Percentiles rank a stretch among this genome's conserved stretches.
Conservation (phyloP, 2,329 filamentous ascomycete genomes). For the Peltaster fructicola region DNA sequence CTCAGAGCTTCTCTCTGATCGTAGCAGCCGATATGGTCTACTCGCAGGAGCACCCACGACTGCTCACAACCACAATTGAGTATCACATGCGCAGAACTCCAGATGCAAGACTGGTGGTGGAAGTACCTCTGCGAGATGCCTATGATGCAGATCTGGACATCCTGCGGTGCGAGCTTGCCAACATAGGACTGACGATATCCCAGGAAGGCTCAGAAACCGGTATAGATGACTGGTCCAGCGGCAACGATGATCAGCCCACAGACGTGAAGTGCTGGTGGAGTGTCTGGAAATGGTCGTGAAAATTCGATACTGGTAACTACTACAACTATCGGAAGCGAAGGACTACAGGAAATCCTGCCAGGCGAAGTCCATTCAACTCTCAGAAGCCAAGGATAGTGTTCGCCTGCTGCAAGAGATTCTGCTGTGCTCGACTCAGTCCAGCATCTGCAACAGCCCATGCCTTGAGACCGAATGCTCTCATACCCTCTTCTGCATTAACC, state of each 20-base stretch:
- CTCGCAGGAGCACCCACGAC: constrained; percentile 59
- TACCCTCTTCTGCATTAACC: constrained; percentile 27
- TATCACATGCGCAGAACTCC: constrained; percentile 42
- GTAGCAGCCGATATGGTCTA: constrained; percentile 79
- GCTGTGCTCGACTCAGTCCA: constrained; percentile 33
- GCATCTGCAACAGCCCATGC: constrained; percentile 31
- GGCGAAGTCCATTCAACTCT: too few relatives aligned
- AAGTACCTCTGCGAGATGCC: constrained; percentile 61
- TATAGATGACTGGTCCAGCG: constrained; percentile 55
- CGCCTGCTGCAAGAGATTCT: constrained; percentile 31
- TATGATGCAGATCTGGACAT: constrained; percentile 46
- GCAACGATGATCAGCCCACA: constrained; percentile 24
- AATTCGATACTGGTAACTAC: background rate
- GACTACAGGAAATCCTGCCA: too few relatives aligned
- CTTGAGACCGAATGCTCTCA: constrained; percentile 37
- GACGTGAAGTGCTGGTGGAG: constrained; percentile 54
- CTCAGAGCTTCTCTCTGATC: constrained; percentile 38
- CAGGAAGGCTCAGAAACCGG: constrained; percentile 47
- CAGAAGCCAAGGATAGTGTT: constrained; percentile 38
- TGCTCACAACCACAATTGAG: constrained; percentile 54
- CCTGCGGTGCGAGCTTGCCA: constrained; percentile 44
- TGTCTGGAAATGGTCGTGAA: constrained; percentile 30
- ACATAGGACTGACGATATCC: constrained; percentile 34
- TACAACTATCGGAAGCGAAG: too few relatives aligned
- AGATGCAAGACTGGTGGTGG: constrained; percentile 52